Evolutionary conservation across 2,329 filamentous ascomycete species (phyloP).

Genomic region (Penicillium frequentans): DNA sequence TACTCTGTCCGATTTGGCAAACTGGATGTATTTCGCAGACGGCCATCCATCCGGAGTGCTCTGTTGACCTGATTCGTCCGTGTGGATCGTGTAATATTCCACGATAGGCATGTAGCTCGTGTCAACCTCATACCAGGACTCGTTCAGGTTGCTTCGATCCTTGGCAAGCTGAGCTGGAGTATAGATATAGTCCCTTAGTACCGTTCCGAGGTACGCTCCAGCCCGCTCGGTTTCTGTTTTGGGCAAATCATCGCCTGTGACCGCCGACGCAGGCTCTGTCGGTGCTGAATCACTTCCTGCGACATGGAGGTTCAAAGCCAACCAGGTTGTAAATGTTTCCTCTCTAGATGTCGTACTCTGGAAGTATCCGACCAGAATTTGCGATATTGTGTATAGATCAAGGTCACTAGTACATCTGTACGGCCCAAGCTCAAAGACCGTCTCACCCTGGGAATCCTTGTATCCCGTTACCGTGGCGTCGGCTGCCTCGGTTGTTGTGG

Average conservation of each 20-base stretch:
- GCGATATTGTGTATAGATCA: constrained; percentile 52
- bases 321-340: constrained; percentile 52
- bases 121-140: constrained; percentile 55
- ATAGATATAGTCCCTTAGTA: constrained; percentile 55
- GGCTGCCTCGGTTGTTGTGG: constrained; percentile 20
- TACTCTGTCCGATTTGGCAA: constrained; percentile 54
- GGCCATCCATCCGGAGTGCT: constrained; percentile 64
- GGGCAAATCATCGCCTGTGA: constrained; percentile 49
- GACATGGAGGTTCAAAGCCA: constrained; percentile 62
- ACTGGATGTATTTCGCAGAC: constrained; percentile 58
- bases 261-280: constrained; percentile 40
- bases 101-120: constrained; percentile 46
- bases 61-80: constrained; percentile 34
- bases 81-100: constrained; percentile 53
- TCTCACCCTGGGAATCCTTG: constrained; percentile 24
- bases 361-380: constrained; percentile 56
- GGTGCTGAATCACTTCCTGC: constrained; percentile 48
- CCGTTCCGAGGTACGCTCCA: constrained; percentile 49
- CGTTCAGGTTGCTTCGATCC: constrained; percentile 59
- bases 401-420: constrained; percentile 57
- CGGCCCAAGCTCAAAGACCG: constrained; percentile 51
- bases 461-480: constrained; percentile 25
- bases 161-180: constrained; percentile 50
- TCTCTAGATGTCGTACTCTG: constrained; percentile 51
- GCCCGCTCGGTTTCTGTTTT: constrained; percentile 40